Evolutionary conservation across 805 yeast species (phyloP).

Genomic region (Metschnikowia borealis): DNA sequence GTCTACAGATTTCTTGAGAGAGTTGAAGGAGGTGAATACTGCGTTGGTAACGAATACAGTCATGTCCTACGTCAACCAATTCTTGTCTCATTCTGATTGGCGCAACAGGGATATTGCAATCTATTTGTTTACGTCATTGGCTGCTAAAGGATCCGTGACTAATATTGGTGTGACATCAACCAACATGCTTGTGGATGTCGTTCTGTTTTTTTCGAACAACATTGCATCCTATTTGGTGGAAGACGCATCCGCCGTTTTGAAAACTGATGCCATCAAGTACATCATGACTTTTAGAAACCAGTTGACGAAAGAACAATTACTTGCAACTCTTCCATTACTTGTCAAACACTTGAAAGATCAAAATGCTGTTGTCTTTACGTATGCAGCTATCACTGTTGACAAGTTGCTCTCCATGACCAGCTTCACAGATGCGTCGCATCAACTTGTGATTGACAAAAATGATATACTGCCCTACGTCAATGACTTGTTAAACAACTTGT

Average conservation of each 20-base stretch:
- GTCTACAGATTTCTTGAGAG: conserved; percentile 87
- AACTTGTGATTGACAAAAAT: conserved; percentile 60
- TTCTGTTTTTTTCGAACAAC: conserved; percentile 74
- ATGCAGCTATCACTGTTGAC: conserved; percentile 90
- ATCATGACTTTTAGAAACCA: conserved; percentile 90
- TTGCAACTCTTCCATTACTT: conserved; percentile 74
- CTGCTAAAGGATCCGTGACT: conserved; percentile 87
- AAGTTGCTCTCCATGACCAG: conserved; percentile 76
- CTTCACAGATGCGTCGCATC: conserved; percentile 45
- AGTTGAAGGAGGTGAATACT: conserved; percentile 76
- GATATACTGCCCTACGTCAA: conserved; percentile 65
- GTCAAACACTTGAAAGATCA: conserved; percentile 60
- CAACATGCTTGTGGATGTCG: conserved; percentile 79
- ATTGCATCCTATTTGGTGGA: conserved; percentile 78
- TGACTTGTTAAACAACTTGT: conserved; percentile 60
- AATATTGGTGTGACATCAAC: conserved; percentile 83
- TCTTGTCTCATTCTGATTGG: conserved; percentile 64
- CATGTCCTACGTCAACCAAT: conserved; percentile 65
- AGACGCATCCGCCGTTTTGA: conserved; percentile 68
- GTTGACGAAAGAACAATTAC: conserved; percentile 77
- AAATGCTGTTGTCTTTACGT: conserved; percentile 80
- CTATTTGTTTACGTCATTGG: conserved; percentile 81
- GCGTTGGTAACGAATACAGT: conserved; percentile 70
- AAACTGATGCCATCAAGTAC: conserved; percentile 90
- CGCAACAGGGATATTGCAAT: conserved; percentile 81